Evolutionary conservation across 1,284 basidiomycete species (phyloP).

Genomic region (Pyrrhoderma noxium): DNA sequence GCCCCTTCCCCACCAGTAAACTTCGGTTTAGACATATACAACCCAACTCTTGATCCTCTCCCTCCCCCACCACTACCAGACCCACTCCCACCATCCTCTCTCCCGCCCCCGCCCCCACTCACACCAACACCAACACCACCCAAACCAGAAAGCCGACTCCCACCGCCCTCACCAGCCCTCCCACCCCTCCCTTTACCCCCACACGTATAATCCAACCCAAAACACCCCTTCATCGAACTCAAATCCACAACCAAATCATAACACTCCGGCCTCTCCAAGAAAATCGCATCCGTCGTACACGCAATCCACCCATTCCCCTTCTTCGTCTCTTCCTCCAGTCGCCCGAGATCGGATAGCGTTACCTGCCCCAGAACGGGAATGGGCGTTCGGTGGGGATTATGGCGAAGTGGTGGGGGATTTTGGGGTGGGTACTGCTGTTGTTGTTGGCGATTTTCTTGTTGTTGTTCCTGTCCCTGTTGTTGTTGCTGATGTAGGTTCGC

Average conservation of each 20-base stretch:
- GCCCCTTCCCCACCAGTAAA: slow-evolving; percentile 21
- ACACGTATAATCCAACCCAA: slow-evolving; percentile 51
- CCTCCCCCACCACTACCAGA: no score
- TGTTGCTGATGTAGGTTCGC: no score
- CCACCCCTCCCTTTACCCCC: slow-evolving; percentile 52
- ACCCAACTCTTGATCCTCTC: slow-evolving; percentile 25
- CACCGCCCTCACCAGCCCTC: slow-evolving; percentile 24
- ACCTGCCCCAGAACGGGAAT: slow-evolving; percentile 70
- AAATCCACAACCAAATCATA: slow-evolving; percentile 75
- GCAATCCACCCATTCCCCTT: slow-evolving; percentile 70
- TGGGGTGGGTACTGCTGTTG: no score
- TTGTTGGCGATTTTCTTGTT: no score
- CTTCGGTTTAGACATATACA: slow-evolving; percentile 50
- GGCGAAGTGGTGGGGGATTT: no score
- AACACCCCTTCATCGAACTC: slow-evolving; percentile 52
- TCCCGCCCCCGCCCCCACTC: slow-evolving; percentile 9
- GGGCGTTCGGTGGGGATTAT: no score
- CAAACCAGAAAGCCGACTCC: neutral
- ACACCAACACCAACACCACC: slow-evolving; percentile 40
- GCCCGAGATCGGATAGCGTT: slow-evolving; percentile 62
- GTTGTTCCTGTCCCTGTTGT: no score
- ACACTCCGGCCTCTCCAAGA: slow-evolving; percentile 65
- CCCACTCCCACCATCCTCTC: neutral
- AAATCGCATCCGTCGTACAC: slow-evolving; percentile 78
- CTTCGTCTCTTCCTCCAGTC: slow-evolving; percentile 45